These are phyloP conservation scores for Aspergillus unguis DNA, from an alignment of 2,329 filamentous ascomycete genomes.

Conservation along the genomic window DNA sequence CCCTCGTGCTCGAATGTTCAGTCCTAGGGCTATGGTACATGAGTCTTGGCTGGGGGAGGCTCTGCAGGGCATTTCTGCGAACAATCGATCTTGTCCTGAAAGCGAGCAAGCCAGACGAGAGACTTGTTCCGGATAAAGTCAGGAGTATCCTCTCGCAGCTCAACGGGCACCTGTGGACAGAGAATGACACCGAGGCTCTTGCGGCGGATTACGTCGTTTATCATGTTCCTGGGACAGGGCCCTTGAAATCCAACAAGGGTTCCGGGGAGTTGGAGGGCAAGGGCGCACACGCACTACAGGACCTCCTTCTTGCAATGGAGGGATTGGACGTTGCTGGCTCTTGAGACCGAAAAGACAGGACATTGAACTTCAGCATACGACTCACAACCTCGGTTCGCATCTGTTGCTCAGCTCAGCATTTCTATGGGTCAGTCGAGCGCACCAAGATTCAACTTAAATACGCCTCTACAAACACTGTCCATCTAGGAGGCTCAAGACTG, in stretches of 20 bases:
- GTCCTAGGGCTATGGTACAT: slow-evolving; percentile 25
- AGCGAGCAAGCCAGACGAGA: slow-evolving; percentile 10
- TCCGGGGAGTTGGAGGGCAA: neutral
- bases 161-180: slow-evolving; percentile 18
- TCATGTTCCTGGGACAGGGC: slow-evolving; percentile 6
- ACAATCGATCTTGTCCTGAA: slow-evolving; percentile 21
- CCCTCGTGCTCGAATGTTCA: slow-evolving; percentile 20
- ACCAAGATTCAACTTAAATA: no score
- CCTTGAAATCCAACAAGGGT: neutral
- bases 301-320: slow-evolving; percentile 11
- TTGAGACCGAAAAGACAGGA: no score
- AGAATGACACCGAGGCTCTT: slow-evolving; percentile 17
- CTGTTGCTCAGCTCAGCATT: neutral
- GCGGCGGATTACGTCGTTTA: slow-evolving; percentile 24
- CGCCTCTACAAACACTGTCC: no score
- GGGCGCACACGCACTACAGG: slow-evolving; percentile 10
- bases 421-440: no score
- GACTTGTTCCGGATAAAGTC: slow-evolving; percentile 17
- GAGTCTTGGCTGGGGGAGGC: slow-evolving; percentile 24
- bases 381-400: neutral
- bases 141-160: slow-evolving; percentile 17
- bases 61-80: slow-evolving; percentile 24
- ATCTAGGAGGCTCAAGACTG: no score
- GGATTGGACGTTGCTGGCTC: slow-evolving; percentile 1
- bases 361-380: no score